These are phyloP conservation scores for Pyrenophora tritici-repentis DNA, from an alignment of 2,329 filamentous ascomycete genomes.

Conservation along the genomic window DNA sequence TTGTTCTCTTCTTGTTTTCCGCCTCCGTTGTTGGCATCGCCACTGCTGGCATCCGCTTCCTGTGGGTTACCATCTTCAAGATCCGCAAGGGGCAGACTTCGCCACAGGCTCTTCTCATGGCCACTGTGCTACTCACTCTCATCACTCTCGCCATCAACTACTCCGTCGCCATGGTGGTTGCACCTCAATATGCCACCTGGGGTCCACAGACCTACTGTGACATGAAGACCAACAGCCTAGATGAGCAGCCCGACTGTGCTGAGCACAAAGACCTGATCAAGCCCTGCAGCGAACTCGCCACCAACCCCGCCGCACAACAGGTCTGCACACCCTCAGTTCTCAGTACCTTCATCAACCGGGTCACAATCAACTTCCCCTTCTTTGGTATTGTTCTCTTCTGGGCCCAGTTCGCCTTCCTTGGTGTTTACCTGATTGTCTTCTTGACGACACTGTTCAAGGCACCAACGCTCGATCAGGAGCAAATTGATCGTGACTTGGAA, in stretches of 20 bases:
- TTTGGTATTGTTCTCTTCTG: slow-evolving; percentile 94
- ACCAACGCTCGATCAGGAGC: slow-evolving; percentile 74
- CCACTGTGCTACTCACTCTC: slow-evolving; percentile 87
- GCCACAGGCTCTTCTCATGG: slow-evolving; percentile 88
- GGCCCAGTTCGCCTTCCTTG: slow-evolving; percentile 92
- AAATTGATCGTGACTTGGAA: slow-evolving; percentile 86
- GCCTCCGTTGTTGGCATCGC: slow-evolving; percentile 86
- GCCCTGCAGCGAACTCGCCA: slow-evolving; percentile 78
- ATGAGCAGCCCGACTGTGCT: slow-evolving; percentile 75
- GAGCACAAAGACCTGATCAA: slow-evolving; percentile 72
- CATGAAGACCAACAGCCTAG: slow-evolving; percentile 65
- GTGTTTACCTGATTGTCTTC: slow-evolving; percentile 80
- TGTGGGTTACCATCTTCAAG: slow-evolving; percentile 92
- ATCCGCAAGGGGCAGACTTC: slow-evolving; percentile 87
- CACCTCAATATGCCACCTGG: slow-evolving; percentile 92
- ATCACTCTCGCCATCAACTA: slow-evolving; percentile 94
- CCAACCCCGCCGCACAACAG: slow-evolving; percentile 71
- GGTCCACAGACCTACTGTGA: slow-evolving; percentile 95
- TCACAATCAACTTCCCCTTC: slow-evolving; percentile 92
- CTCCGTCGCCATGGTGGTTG: slow-evolving; percentile 88
- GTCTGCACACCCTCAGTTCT: slow-evolving; percentile 91
- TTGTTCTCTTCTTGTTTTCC: slow-evolving; percentile 86
- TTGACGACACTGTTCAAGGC: slow-evolving; percentile 78
- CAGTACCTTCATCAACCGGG: slow-evolving; percentile 89
- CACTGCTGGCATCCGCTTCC: slow-evolving; percentile 87